phyloP scores from a whole-genome alignment of 1,284 basidiomycete genomes.

The Cutaneotrichosporon cyanovorans region DNA sequence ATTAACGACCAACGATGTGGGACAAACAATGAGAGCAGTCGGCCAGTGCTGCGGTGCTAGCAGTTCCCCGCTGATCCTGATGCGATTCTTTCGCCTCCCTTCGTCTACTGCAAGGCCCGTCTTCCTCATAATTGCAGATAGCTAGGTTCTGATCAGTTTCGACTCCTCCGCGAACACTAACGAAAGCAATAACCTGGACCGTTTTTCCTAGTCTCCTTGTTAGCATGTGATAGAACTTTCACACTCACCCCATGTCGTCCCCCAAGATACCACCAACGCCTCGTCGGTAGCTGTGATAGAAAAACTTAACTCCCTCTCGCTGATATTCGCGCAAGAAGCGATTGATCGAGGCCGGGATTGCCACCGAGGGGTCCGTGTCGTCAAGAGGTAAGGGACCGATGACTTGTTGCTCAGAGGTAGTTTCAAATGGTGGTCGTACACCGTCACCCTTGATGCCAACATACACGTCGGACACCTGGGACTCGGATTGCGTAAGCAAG shows the following conservation, averaged over 20 bases:
- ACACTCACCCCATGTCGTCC: slow-evolving; percentile 50
- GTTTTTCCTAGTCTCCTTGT: slow-evolving; percentile 43
- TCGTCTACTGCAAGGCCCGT: slow-evolving; percentile 40
- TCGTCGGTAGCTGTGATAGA: slow-evolving; percentile 46
- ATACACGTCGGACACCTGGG: no score
- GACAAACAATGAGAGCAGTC: slow-evolving; percentile 42
- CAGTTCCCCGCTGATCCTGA: slow-evolving; percentile 8
- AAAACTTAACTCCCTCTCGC: slow-evolving; percentile 46
- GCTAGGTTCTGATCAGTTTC: slow-evolving; percentile 22
- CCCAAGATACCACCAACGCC: slow-evolving; percentile 47
- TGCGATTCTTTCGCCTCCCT: slow-evolving; percentile 29
- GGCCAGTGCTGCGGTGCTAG: slow-evolving; percentile 35
- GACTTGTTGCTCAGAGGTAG: slow-evolving; percentile 10
- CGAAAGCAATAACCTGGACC: slow-evolving; percentile 39
- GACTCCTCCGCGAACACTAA: slow-evolving; percentile 10
- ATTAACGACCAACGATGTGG: slow-evolving; percentile 45
- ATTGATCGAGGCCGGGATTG: slow-evolving; percentile 47
- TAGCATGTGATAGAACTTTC: neutral
- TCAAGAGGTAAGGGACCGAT: slow-evolving; percentile 27
- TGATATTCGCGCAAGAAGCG: slow-evolving; percentile 50
- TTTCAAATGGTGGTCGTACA: slow-evolving; percentile 23
- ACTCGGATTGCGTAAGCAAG: no score
- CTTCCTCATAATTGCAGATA: slow-evolving; percentile 50
- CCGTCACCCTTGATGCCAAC: no score
- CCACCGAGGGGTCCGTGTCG: slow-evolving; percentile 17